Percentiles rank a stretch among this genome's conserved stretches.
Conservation (phyloP, 2,329 filamentous ascomycete species). For the Aspergillus sp. region DNA sequence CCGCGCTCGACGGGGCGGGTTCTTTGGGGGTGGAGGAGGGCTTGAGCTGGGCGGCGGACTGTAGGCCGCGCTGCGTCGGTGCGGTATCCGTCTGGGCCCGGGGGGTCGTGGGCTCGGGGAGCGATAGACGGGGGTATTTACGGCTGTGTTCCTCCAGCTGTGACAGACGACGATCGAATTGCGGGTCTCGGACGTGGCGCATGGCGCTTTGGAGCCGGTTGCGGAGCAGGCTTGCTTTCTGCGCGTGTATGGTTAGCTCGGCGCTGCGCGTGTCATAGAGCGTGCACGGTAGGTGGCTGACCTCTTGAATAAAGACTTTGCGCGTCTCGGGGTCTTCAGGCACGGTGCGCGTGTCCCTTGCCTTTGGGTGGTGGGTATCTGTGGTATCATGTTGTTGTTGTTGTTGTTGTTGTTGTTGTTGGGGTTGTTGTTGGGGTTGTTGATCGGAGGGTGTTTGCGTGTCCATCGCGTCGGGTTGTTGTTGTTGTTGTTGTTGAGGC, state of each 20-base stretch:
- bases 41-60: slow-evolving; percentile 17
- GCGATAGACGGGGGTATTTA: slow-evolving; percentile 30
- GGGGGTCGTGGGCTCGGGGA: slow-evolving; percentile 9
- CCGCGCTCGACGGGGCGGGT: slow-evolving; percentile 3
- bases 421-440: slow-evolving; percentile 16
- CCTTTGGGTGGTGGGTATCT: slow-evolving; percentile 5
- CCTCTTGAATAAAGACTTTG: slow-evolving; percentile 41
- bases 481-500: slow-evolving; percentile 8
- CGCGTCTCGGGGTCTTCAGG: slow-evolving; percentile 35
- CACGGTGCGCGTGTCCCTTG: slow-evolving; percentile 16
- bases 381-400: slow-evolving; percentile 18
- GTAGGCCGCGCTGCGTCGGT: slow-evolving; percentile 7
- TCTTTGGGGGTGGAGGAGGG: slow-evolving; percentile 7
- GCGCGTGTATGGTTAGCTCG: not conserved
- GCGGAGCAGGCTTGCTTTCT: slow-evolving; percentile 42
- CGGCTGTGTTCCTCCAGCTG: slow-evolving; percentile 41
- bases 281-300: slow-evolving; percentile 14
- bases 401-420: slow-evolving; percentile 15
- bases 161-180: slow-evolving; percentile 40
- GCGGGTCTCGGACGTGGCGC: slow-evolving; percentile 35
- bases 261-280: not conserved
- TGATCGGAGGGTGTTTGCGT: slow-evolving; percentile 8
- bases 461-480: slow-evolving; percentile 20
- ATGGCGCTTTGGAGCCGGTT: slow-evolving; percentile 39
- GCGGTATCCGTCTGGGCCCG: not conserved